Base-by-base conservation (phyloP, 2,329 filamentous ascomycete genomes). In the Coniella vitis region DNA sequence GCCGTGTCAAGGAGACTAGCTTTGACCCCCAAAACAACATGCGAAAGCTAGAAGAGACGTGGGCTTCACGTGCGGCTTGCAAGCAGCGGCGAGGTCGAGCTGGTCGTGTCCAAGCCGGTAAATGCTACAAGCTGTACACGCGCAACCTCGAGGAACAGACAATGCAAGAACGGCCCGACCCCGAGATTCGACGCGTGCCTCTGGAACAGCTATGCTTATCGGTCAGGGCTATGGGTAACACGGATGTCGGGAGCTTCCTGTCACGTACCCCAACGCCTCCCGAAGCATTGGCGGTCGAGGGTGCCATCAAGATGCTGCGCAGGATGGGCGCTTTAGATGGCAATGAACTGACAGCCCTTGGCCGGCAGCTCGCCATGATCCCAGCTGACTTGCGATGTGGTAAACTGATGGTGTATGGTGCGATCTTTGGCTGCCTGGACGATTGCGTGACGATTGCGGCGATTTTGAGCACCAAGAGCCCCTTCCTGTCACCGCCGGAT, bases 111-210 rank as follows among this genome's bases (percentile, higher is more conserved):
- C 82, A 89, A 48, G 87, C 87, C 20, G 93, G 93, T 48, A 83
- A 82, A 56, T 97, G 91, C 73, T 98, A 95, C 74, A 97, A 97
- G 67, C 76, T 98, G 2, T 98, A 89, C 66, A 97, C 93, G 1
- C 78, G 84, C 51, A 87, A 86, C 56, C 83, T 91, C 7, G 93
- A 98, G 63, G 66, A 69, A 48, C 78, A 76, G 48, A 84, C 87
- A 64, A 96, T 97, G 90, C 75, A 81, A 2, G 86, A 90, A 57
- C 78, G 91, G 7, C 90, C 93, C 1, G 90, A 96, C 51, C 93
- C 93, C 0, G 93, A 98, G 65, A 96, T 98, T 57, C 80, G 89
- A 25, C 81, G 93, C 52, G 91, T 97, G 2, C 90, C 93, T 1
- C 72, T 98, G 1, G 93, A 98, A 65, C 91, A 97, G 61, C 79